A percentile compares a stretch with the other conserved stretches of the same genome.
phyloP scores from a whole-genome alignment of 78 protist species.

The Mastigamoeba balamuthi region DNA sequence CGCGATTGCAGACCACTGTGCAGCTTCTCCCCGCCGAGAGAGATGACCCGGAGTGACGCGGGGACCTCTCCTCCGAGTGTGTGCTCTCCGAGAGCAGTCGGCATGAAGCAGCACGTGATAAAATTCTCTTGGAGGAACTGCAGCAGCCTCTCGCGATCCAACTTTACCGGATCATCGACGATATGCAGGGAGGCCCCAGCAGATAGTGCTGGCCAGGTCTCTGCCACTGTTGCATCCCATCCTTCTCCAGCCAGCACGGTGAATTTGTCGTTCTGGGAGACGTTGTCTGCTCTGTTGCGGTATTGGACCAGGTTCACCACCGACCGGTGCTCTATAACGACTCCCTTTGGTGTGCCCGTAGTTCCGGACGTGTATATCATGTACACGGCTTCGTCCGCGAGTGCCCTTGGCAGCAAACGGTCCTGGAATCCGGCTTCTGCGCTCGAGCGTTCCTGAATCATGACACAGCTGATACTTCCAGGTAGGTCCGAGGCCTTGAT shows the following conservation, averaged over 20 bases:
- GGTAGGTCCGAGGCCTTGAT: too few relatives aligned
- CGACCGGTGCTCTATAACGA: neutral
- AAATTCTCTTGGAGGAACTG: too few relatives aligned
- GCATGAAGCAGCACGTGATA: too few relatives aligned
- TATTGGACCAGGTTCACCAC: neutral
- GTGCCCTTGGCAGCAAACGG: too few relatives aligned
- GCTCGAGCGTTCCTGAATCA: too few relatives aligned
- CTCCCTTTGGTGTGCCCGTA: constrained; percentile 48
- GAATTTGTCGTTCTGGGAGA: neutral
- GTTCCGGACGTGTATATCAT: constrained; percentile 20
- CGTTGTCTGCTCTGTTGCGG: neutral
- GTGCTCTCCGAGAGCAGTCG: too few relatives aligned
- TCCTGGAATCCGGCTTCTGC: too few relatives aligned
- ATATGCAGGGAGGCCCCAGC: neutral
- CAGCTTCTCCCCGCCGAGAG: too few relatives aligned
- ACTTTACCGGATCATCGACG: neutral
- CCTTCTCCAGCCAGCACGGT: neutral
- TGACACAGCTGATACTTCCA: too few relatives aligned
- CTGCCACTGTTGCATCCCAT: neutral
- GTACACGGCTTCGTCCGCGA: constrained; percentile 2
- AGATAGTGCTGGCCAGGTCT: neutral
- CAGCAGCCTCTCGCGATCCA: neutral
- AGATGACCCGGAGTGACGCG: too few relatives aligned
- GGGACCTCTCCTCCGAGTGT: too few relatives aligned
- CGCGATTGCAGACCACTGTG: too few relatives aligned